phyloP scores from a whole-genome alignment of 352 stramenopile species.

The Phytophthora lateralis region DNA sequence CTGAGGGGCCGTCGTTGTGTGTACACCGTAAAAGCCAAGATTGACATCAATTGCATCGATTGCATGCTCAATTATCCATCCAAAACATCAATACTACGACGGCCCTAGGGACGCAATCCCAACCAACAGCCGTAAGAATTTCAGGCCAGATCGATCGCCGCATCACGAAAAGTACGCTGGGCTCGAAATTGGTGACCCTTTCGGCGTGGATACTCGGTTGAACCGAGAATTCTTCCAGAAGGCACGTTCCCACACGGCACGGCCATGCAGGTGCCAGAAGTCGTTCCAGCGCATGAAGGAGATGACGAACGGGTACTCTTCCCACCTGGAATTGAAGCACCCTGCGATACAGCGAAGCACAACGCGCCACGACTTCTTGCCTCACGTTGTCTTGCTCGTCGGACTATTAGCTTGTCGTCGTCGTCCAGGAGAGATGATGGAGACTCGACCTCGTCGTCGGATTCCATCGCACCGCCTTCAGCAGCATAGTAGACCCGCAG shows the following conservation, averaged over 20 bases:
- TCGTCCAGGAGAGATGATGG: background rate
- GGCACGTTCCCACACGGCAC: conserved; percentile 52
- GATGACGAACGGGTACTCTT: conserved; percentile 39
- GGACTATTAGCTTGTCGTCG: conserved; percentile 2
- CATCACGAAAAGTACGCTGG: conserved; percentile 31
- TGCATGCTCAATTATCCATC: no score
- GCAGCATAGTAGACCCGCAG: background rate
- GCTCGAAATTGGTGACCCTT: conserved; percentile 39
- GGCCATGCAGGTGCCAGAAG: conserved; percentile 49
- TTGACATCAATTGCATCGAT: no score
- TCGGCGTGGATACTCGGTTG: conserved; percentile 36
- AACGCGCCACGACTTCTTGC: conserved; percentile 48
- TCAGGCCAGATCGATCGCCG: conserved; percentile 10
- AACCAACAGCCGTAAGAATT: no score
- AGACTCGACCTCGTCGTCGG: conserved; percentile 1
- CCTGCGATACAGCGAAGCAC: conserved; percentile 48
- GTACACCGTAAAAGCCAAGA: no score
- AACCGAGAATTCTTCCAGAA: conserved; percentile 40
- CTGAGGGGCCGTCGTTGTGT: no score
- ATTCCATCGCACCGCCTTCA: conserved; percentile 14
- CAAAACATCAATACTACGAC: no score
- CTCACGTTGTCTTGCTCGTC: background rate
- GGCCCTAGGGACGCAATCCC: no score
- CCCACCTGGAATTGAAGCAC: conserved; percentile 34
- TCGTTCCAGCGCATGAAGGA: conserved; percentile 57